These are phyloP conservation scores for Candolleomyces aberdarensis DNA, from an alignment of 768 basidiomycete species.

Conservation along the genomic window DNA sequence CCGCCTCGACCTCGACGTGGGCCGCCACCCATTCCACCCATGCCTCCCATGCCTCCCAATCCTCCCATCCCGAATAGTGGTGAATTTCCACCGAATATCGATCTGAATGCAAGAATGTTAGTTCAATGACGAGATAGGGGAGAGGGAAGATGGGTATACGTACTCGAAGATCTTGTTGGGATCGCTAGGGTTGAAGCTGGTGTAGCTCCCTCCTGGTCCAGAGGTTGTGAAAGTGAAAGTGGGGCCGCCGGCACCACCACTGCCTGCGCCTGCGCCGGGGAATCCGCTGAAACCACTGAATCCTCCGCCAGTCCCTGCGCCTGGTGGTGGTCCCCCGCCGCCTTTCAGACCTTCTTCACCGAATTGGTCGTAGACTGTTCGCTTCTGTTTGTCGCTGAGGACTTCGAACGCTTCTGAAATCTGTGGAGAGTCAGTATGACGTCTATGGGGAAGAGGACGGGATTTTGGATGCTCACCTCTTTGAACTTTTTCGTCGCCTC, in stretches of 20 bases:
- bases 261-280: constrained; percentile 38
- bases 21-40: constrained; percentile 37
- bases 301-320: constrained; percentile 42
- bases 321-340: constrained; percentile 52
- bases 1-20: constrained; percentile 33
- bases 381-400: constrained; percentile 82
- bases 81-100: constrained; percentile 24
- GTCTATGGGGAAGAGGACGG: neutral
- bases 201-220: constrained; percentile 41
- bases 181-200: constrained; percentile 74
- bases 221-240: constrained; percentile 58
- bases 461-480: constrained; percentile 48
- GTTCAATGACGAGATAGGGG: neutral
- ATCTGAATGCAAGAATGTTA: constrained; percentile 45
- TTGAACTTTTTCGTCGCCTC: constrained; percentile 90
- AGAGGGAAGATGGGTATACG: constrained; percentile 26
- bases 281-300: constrained; percentile 29
- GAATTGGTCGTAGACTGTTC: constrained; percentile 85
- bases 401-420: constrained; percentile 97
- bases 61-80: neutral
- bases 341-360: constrained; percentile 94
- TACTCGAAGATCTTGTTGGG: constrained; percentile 89
- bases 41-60: constrained; percentile 14
- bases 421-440: constrained; percentile 32
- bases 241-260: constrained; percentile 44